Conservation (phyloP, 768 basidiomycete species). For the Polyporus arcularius region DNA sequence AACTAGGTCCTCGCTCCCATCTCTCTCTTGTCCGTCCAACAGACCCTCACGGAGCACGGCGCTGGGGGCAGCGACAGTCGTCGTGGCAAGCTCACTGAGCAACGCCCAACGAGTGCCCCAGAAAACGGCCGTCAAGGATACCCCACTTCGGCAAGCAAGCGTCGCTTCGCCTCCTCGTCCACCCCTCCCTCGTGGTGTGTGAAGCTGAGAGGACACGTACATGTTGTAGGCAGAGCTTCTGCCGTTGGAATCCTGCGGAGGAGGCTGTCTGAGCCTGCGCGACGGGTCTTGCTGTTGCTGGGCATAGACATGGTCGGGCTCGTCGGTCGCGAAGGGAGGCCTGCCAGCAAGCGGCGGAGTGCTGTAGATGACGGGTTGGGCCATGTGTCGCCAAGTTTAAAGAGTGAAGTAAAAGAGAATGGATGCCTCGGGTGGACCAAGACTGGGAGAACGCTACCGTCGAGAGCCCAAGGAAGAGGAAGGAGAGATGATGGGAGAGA, state of each 20-base stretch:
- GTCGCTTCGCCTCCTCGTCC: background rate
- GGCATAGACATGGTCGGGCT: constrained; percentile 62
- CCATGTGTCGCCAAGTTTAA: constrained; percentile 23
- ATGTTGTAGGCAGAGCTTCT: constrained; percentile 66
- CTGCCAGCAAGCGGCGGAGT: constrained; percentile 54
- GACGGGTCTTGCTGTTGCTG: constrained; percentile 42
- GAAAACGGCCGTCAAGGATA: background rate
- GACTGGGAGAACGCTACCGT: constrained; percentile 19
- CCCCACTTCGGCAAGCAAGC: background rate
- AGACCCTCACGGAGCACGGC: too few species aligned
- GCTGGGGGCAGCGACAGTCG: too few species aligned
- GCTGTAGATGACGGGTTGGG: constrained; percentile 29
- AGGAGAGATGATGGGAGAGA: constrained; percentile 12
- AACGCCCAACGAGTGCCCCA: background rate
- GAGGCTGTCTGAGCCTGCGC: constrained; percentile 41
- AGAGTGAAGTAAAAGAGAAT: constrained; percentile 29
- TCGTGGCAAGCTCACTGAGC: too few species aligned
- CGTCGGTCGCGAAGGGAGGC: constrained; percentile 70
- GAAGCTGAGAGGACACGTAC: constrained; percentile 43
- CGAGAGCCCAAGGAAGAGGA: constrained; percentile 12
- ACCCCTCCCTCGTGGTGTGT: background rate
- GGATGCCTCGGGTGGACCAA: constrained; percentile 33
- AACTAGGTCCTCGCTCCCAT: too few species aligned
- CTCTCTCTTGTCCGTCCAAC: too few species aligned
- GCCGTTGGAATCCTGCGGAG: constrained; percentile 49